Evolutionary conservation across 768 basidiomycete species (phyloP).

Genomic region (Coprinellus aureogranulatus): DNA sequence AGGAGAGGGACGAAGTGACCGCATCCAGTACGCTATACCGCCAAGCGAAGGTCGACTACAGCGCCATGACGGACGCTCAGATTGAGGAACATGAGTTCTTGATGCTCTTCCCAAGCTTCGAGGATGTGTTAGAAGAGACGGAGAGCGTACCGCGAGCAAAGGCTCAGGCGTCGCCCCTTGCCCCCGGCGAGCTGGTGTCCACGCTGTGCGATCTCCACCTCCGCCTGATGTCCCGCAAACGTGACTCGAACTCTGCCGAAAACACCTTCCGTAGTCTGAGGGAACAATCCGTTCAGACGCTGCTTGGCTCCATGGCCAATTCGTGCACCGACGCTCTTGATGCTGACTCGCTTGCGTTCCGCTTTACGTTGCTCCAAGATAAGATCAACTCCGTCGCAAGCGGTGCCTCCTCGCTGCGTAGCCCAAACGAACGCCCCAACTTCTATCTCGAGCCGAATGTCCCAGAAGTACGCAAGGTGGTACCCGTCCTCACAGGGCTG

Average conservation of each 20-base stretch:
- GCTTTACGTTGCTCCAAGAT: slow-evolving; percentile 48
- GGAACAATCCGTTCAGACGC: slow-evolving; percentile 27
- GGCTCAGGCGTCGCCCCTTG: slow-evolving; percentile 25
- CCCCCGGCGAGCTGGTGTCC: slow-evolving; percentile 31
- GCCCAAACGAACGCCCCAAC: slow-evolving; percentile 43
- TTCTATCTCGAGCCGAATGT: slow-evolving; percentile 85
- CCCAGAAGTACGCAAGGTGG: slow-evolving; percentile 62
- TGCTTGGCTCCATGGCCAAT: slow-evolving; percentile 28
- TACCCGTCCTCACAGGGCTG: slow-evolving; percentile 49
- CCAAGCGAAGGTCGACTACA: slow-evolving; percentile 49
- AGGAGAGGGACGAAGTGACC: slow-evolving; percentile 59
- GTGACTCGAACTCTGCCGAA: background rate
- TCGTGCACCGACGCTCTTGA: slow-evolving; percentile 48
- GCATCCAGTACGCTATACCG: slow-evolving; percentile 78
- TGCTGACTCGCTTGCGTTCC: slow-evolving; percentile 45
- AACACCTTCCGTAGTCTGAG: slow-evolving; percentile 22
- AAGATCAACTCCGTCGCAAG: slow-evolving; percentile 11
- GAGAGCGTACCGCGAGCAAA: slow-evolving; percentile 10
- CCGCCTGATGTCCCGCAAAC: slow-evolving; percentile 30
- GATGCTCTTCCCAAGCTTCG: slow-evolving; percentile 82
- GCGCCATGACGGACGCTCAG: slow-evolving; percentile 64
- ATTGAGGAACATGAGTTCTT: slow-evolving; percentile 82
- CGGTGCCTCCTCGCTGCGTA: slow-evolving; percentile 4
- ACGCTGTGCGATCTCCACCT: slow-evolving; percentile 49
- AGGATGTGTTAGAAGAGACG: slow-evolving; percentile 47